Conservation (phyloP, 306 rosid genomes). For the Glycyrrhiza uralensis region DNA sequence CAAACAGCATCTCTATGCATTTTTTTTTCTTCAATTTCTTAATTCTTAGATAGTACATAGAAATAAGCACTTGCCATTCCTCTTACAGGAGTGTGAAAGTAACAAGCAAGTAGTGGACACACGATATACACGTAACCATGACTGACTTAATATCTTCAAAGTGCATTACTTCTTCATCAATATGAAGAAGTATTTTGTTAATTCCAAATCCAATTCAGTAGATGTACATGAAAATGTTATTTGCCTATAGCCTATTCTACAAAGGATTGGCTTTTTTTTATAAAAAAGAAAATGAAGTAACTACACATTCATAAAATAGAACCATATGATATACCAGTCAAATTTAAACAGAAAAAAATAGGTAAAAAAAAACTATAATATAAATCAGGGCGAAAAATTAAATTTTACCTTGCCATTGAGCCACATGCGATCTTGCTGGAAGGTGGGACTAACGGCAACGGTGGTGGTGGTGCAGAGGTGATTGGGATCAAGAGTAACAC, state of each 20-base stretch:
- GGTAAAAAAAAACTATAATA: not conserved
- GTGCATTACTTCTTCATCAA: not conserved
- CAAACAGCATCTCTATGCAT: not conserved
- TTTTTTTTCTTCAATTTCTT: not conserved
- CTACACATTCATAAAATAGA: not conserved
- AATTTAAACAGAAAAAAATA: not conserved
- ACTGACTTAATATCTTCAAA: not conserved
- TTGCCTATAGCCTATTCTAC: not conserved
- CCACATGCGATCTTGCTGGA: slow-evolving; percentile 91
- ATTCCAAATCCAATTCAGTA: not conserved
- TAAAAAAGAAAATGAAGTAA: not conserved
- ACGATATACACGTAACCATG: not conserved
- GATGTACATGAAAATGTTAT: not conserved
- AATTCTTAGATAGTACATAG: not conserved
- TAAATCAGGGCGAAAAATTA: not conserved
- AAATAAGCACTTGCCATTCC: not conserved
- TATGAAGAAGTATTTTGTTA: not conserved
- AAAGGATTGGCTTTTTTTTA: not conserved
- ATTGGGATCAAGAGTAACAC: slow-evolving; percentile 89
- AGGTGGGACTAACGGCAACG: slow-evolving; percentile 85
- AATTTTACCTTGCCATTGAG: slow-evolving; percentile 79
- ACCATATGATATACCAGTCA: not conserved
- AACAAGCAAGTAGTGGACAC: slow-evolving; percentile 2
- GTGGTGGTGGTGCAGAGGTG: slow-evolving; percentile 96
- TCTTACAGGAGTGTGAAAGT: slow-evolving; percentile 12